Base-by-base conservation (phyloP, 768 basidiomycete genomes). In the Boletus huronensis region DNA sequence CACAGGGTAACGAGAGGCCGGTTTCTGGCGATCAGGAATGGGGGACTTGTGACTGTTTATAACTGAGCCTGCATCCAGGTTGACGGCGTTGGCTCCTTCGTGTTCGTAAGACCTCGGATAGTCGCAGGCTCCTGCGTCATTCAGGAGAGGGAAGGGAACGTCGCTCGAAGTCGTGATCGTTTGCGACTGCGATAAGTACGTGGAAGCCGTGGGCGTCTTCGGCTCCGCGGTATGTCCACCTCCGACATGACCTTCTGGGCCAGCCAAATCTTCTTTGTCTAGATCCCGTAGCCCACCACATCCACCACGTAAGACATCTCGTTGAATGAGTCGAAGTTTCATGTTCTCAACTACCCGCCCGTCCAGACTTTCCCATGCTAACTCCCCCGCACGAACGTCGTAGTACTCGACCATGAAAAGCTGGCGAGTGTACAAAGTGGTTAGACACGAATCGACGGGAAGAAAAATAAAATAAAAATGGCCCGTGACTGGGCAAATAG, bases 381-480 rank as follows among this genome's bases (percentile, higher is more conserved):
- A 61, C 36, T 75, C 70, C 6, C 86, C 82, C 36, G 79, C 77
- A 25, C 86, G 77, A 26, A 81, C 75, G 62, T 91, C 88, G 63
- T 78, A 86, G 65, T 81, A 93, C 58, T 90, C 87, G 48, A 84
- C 79, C 38, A 70, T 71, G 67, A 83, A 89, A 28, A 77, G 68
- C 68, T 77, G 55, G 6, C 34, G 26, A 48, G 47, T 10, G 54
- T 41, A 52, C 26, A 53, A 60, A 41, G 13, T 19, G 13, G 63
- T 70, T 26, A 69, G 64, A 57, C 17, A 9, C 17, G 35, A 50
- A 45, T 32, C 29, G 43, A 50, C 25, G 26, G 28, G n/a, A 50
- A 44, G 29, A 48, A 14, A 52, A 48, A 52, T 25, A 34, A 44
- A 41, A 48, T 19, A 28, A 41, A 54, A 34, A 47, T 41, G 32